A percentile compares a stretch with the other conserved stretches of the same genome.
Conservation (phyloP, 2,329 filamentous ascomycete genomes). For the Macrophomina pseudophaseolina region DNA sequence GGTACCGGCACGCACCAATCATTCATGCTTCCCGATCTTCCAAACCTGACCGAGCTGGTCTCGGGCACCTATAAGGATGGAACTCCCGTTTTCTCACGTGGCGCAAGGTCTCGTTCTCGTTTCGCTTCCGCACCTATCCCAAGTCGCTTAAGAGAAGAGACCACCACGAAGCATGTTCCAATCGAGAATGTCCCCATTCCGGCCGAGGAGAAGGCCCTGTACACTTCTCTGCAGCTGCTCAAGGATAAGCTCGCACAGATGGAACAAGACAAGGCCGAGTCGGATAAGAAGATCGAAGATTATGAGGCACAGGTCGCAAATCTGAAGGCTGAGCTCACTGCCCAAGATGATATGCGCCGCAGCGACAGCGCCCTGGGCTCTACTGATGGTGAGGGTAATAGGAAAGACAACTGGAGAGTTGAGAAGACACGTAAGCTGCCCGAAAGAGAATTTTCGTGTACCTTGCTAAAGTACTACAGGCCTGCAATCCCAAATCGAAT, state of each 20-base stretch:
- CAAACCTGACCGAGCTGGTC: slow-evolving; percentile 66
- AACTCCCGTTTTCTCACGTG: slow-evolving; percentile 61
- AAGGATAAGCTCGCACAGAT: slow-evolving; percentile 63
- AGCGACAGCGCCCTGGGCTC: slow-evolving; percentile 54
- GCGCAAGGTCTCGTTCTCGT: slow-evolving; percentile 57
- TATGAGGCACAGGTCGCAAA: slow-evolving; percentile 59
- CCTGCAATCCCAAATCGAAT: slow-evolving; percentile 64
- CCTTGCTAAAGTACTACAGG: slow-evolving; percentile 43
- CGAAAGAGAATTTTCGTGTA: neutral
- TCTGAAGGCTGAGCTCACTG: slow-evolving; percentile 54
- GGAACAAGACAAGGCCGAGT: slow-evolving; percentile 60
- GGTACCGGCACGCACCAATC: slow-evolving; percentile 61
- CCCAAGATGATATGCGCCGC: slow-evolving; percentile 46
- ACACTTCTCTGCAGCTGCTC: slow-evolving; percentile 63
- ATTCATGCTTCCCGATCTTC: slow-evolving; percentile 65
- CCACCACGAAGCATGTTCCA: slow-evolving; percentile 44
- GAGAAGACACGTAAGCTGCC: slow-evolving; percentile 63
- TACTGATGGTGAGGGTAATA: slow-evolving; percentile 54
- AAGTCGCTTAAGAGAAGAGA: slow-evolving; percentile 22
- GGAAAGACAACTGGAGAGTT: slow-evolving; percentile 46
- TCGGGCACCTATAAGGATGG: slow-evolving; percentile 64
- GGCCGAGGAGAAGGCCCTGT: slow-evolving; percentile 67
- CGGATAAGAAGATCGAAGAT: slow-evolving; percentile 55
- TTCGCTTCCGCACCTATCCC: slow-evolving; percentile 56
- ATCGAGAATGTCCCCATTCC: slow-evolving; percentile 63